Base-by-base conservation (phyloP, 805 yeast genomes). In the Saccharomycopsis lassenensis region DNA sequence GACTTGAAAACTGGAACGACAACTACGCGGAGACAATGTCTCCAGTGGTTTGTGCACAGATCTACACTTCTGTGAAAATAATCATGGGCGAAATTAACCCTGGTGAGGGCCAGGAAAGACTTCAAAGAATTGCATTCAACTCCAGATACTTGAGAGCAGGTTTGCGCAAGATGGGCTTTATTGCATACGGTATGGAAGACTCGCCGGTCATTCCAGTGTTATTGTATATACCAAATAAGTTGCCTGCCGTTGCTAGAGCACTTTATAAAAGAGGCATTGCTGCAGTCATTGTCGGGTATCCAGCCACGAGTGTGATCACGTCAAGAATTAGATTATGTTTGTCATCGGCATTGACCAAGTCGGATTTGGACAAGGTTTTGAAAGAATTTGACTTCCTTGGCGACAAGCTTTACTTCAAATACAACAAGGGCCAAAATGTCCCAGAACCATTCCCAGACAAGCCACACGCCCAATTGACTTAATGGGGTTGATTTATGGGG, bases 271-370 rank as follows among this genome's bases (percentile, higher is more conserved):
- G 74, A 58, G 81, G 81, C 36, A 77, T 91, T 43, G 98, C 98
- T 3, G 87, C 89, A 33, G 99, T 91, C 24, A 78, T 89, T 45
- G 97, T 89, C 29, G 95, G 97, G 24, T 91, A 91, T 55, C 99
- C 99, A 7, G 98, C 98, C 1, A 89, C 97, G 0, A 95, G 95
- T 24, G 67, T 91, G 47, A 76, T 84, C 29, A 74, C 86, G 24
- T 81, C 94, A 4, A 75, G 98, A 61, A 86, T 85, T 19, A 74
- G 99, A 57, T 74, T 91, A 50, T 91, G 99, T 66, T 78, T 91
- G 49, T 80, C 94, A 37, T 65, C 96, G 0, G 81, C 97, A 1
- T 68, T 93, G 50, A 91, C 94, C 22, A 91, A 91, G 60, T 89
- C 82, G 50, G 99, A 91, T 58, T 71, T 91, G 50, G 99, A 91